These are phyloP conservation scores for Xerocomus potaroensis DNA, from an alignment of 768 basidiomycete species.

Conservation along the genomic window DNA sequence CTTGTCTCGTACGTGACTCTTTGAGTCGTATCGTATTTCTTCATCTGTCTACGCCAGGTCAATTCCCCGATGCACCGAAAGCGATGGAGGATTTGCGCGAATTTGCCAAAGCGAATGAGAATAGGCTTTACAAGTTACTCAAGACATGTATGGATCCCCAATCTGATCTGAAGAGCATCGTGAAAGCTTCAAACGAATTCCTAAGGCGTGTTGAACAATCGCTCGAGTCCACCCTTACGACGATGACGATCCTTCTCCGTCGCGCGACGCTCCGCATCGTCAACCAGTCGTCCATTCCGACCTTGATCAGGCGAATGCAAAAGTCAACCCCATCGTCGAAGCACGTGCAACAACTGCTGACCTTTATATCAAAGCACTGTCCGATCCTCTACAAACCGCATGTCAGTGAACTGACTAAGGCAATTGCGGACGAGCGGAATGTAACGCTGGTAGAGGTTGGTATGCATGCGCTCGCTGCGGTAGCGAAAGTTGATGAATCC, in stretches of 20 bases:
- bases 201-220: constrained; percentile 70
- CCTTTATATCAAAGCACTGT: constrained; percentile 67
- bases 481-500: constrained; percentile 55
- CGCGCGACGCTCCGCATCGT: constrained; percentile 67
- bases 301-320: constrained; percentile 65
- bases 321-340: constrained; percentile 40
- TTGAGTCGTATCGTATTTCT: not conserved
- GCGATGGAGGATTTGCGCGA: constrained; percentile 70
- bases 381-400: constrained; percentile 73
- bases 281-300: constrained; percentile 83
- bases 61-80: constrained; percentile 67
- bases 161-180: constrained; percentile 72
- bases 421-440: constrained; percentile 62
- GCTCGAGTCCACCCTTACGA: constrained; percentile 53
- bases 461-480: constrained; percentile 72
- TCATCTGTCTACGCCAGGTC: constrained; percentile 31
- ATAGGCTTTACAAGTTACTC: constrained; percentile 78
- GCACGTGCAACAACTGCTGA: constrained; percentile 50
- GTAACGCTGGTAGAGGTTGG: constrained; percentile 54
- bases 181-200: constrained; percentile 83
- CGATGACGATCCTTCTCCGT: constrained; percentile 69
- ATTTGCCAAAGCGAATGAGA: constrained; percentile 88
- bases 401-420: constrained; percentile 69
- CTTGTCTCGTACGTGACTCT: constrained; percentile 52
- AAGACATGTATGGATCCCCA: constrained; percentile 80